Evolutionary conservation across 1,284 basidiomycete species (phyloP).

Genomic region (Tausonia pullulans): DNA sequence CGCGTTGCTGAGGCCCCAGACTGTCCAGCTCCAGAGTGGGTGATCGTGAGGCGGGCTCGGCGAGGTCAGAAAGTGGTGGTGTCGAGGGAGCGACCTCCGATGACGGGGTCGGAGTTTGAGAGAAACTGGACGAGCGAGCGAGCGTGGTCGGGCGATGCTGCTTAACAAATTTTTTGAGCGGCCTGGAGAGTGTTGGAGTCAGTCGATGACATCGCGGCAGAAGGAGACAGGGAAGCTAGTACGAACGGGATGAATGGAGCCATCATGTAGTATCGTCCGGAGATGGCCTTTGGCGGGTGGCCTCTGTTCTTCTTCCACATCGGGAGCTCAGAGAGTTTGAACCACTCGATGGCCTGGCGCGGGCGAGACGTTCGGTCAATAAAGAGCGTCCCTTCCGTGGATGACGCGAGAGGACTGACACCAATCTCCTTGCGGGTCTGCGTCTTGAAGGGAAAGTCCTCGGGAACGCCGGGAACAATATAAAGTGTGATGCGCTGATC

Average conservation of each 20-base stretch:
- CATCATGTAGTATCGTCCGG: conserved; percentile 55
- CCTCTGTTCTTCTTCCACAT: conserved; percentile 60
- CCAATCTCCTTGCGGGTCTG: conserved; percentile 97
- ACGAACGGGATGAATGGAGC: conserved; percentile 85
- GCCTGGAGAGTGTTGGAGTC: conserved; percentile 15
- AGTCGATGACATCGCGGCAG: neutral
- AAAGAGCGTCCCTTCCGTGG: neutral
- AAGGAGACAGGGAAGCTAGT: conserved; percentile 5
- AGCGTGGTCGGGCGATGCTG: conserved; percentile 3
- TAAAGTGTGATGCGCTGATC: conserved; percentile 79
- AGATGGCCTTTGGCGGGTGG: too few species aligned
- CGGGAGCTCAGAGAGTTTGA: conserved; percentile 75
- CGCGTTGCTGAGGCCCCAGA: neutral
- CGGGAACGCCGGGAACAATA: conserved; percentile 81
- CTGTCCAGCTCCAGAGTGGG: too few species aligned
- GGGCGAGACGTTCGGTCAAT: conserved; percentile 9
- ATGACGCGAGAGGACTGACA: conserved; percentile 38
- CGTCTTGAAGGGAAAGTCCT: conserved; percentile 81
- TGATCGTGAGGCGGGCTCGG: too few species aligned
- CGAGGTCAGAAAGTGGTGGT: too few species aligned
- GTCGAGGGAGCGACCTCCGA: neutral
- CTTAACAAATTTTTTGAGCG: conserved; percentile 24
- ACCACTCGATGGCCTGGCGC: conserved; percentile 89
- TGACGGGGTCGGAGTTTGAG: neutral
- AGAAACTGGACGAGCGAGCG: too few species aligned